These are phyloP conservation scores for Serendipita sp. DNA, from an alignment of 1,284 basidiomycete species.

Conservation along the genomic window DNA sequence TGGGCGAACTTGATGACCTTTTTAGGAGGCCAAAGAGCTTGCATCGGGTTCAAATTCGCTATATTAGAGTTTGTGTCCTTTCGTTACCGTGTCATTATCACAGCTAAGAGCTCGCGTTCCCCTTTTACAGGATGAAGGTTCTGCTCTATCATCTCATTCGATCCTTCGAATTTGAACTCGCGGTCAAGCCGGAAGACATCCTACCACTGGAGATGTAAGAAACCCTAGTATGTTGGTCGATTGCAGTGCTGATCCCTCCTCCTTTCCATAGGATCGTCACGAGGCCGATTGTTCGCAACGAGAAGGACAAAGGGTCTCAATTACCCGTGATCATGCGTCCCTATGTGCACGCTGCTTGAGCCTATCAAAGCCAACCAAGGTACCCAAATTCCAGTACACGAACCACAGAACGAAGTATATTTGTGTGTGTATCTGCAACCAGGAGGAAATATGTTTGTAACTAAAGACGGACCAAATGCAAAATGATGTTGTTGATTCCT, in stretches of 20 bases:
- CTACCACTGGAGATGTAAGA: neutral
- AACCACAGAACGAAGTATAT: too few species aligned
- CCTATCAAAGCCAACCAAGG: too few species aligned
- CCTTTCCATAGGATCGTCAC: neutral
- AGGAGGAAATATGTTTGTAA: too few species aligned
- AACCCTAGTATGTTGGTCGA: too few species aligned
- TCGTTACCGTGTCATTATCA: too few species aligned
- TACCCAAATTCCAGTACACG: too few species aligned
- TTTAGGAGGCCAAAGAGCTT: constrained; percentile 24
- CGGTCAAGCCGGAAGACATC: constrained; percentile 24
- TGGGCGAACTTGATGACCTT: constrained; percentile 48
- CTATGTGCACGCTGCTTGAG: neutral
- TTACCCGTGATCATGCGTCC: constrained; percentile 6
- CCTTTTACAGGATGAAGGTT: constrained; percentile 34
- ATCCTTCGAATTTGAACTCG: constrained; percentile 39
- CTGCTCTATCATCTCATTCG: constrained; percentile 42
- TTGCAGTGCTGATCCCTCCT: neutral
- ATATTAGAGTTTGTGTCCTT: constrained; percentile 34
- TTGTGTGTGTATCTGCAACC: too few species aligned
- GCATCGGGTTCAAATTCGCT: constrained; percentile 11
- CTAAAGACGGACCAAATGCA: too few species aligned
- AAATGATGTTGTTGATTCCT: too few species aligned
- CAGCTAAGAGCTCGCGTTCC: neutral
- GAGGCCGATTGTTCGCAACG: neutral
- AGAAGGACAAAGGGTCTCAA: neutral